Percentiles rank a stretch among this genome's conserved stretches.
Conservation (phyloP, 2,329 filamentous ascomycete species). For the Colletotrichum sp. region DNA sequence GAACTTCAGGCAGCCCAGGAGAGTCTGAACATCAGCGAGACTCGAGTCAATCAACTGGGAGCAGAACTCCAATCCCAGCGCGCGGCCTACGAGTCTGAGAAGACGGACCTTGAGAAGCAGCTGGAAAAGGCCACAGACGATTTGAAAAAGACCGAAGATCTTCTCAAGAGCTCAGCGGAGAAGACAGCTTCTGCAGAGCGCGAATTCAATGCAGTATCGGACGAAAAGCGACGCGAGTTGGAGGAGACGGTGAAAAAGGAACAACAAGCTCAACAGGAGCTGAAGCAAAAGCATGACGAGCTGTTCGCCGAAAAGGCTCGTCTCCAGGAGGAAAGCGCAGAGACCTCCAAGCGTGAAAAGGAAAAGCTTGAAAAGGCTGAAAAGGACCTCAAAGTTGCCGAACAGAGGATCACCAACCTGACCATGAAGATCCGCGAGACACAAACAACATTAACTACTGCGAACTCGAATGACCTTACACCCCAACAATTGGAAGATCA, state of each 20-base stretch:
- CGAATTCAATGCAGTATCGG: neutral
- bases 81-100: neutral
- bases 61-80: neutral
- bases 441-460: neutral
- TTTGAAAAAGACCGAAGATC: neutral
- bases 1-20: neutral
- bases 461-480: neutral
- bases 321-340: neutral
- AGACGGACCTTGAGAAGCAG: neutral
- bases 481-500: neutral
- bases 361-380: neutral
- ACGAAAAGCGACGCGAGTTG: neutral
- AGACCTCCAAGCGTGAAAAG: neutral
- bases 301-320: neutral
- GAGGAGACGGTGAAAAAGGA: neutral
- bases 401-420: constrained; percentile 17
- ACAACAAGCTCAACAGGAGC: neutral
- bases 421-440: constrained; percentile 9
- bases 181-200: neutral
- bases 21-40: neutral
- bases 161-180: neutral
- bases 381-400: neutral
- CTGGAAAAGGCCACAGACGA: neutral
- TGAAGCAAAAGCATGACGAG: neutral
- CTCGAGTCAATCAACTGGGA: neutral